Evolutionary conservation across 2,329 filamentous ascomycete species (phyloP).

Genomic region (Colletotrichum melonis): DNA sequence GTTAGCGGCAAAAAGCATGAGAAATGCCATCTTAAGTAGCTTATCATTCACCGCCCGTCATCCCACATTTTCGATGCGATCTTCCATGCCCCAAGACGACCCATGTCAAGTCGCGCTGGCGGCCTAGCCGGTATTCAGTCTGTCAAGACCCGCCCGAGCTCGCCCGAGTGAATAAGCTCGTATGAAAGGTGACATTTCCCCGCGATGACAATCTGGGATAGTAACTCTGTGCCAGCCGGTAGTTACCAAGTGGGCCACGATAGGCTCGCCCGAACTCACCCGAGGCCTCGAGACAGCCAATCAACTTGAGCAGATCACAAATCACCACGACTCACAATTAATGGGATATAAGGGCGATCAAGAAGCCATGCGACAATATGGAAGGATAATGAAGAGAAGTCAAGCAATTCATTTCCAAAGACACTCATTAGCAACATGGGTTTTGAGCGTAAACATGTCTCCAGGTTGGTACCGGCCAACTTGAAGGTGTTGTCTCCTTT

Average conservation of each 20-base stretch:
- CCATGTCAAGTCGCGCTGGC: neutral
- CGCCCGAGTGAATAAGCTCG: slow-evolving; percentile 16
- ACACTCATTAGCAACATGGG: neutral
- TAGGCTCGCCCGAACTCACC: slow-evolving; percentile 44
- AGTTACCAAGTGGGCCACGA: slow-evolving; percentile 50
- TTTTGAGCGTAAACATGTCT: slow-evolving; percentile 26
- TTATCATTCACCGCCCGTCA: neutral
- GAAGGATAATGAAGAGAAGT: neutral
- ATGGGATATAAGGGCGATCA: slow-evolving; percentile 31
- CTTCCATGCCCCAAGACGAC: neutral
- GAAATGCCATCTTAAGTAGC: neutral
- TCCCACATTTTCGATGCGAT: neutral
- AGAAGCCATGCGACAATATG: slow-evolving; percentile 45
- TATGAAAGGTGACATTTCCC: neutral
- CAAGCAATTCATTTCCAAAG: too few species aligned
- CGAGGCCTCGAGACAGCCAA: slow-evolving; percentile 2
- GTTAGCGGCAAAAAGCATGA: neutral
- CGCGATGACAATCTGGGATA: neutral
- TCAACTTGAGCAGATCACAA: slow-evolving; percentile 5
- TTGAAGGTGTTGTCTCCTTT: slow-evolving; percentile 24
- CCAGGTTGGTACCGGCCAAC: slow-evolving; percentile 26
- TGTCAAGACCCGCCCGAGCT: neutral
- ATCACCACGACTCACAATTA: neutral
- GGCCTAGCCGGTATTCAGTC: too few species aligned
- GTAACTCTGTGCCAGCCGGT: slow-evolving; percentile 33